phyloP scores from a whole-genome alignment of 495 filamentous ascomycete species.

The Lichina pygmaea region DNA sequence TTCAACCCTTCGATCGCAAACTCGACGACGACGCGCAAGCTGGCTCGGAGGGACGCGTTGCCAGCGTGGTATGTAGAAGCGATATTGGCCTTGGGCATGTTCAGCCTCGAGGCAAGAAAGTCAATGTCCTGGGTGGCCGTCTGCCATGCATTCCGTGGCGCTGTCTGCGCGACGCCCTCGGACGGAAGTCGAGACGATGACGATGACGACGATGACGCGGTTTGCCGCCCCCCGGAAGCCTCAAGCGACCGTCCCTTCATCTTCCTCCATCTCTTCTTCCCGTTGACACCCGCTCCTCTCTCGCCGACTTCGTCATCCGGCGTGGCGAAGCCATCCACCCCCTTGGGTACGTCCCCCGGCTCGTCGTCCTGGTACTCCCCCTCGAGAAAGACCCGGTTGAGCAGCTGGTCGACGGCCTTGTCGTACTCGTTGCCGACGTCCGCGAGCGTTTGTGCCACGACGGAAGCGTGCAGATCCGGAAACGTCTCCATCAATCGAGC shows the following conservation, averaged over 20 bases:
- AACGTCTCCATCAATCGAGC: conserved; percentile 38
- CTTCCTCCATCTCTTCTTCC: conserved; percentile 8
- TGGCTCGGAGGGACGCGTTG: conserved; percentile 25
- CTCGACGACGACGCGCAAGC: conserved; percentile 14
- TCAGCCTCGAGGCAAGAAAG: conserved; percentile 24
- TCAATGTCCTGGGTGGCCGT: conserved; percentile 26
- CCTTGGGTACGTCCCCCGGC: conserved; percentile 26
- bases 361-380: conserved; percentile 14
- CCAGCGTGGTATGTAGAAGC: conserved; percentile 33
- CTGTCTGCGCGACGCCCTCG: not conserved
- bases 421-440: conserved; percentile 33
- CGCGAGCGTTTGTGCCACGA: conserved; percentile 34
- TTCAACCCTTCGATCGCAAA: not conserved
- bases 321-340: conserved; percentile 53
- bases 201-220: too few species aligned
- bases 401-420: conserved; percentile 54
- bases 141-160: conserved; percentile 24
- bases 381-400: conserved; percentile 48
- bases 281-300: conserved; percentile 6
- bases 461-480: conserved; percentile 29
- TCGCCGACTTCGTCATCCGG: conserved; percentile 6
- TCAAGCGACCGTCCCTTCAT: not conserved
- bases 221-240: not conserved
- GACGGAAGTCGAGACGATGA: not conserved
- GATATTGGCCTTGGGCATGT: conserved; percentile 22